phyloP scores from a whole-genome alignment of 305 asterid genomes.

The Solanum hybrid region DNA sequence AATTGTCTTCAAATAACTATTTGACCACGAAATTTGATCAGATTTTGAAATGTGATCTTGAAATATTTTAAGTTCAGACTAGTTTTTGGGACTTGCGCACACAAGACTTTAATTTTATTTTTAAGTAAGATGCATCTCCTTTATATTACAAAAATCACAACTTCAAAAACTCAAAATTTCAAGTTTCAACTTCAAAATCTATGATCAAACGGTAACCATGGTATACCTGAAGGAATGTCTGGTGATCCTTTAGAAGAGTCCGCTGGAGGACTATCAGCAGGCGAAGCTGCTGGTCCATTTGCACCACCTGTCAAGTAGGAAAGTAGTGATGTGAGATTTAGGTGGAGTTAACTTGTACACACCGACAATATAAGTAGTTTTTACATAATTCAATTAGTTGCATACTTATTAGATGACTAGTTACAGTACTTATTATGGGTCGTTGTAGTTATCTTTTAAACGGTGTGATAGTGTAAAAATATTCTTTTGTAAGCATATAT shows the following conservation, averaged over 20 bases:
- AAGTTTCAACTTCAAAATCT: neutral
- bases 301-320: neutral
- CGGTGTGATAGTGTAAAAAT: neutral
- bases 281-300: conserved; percentile 20
- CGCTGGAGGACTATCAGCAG: conserved; percentile 19
- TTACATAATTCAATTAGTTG: no score
- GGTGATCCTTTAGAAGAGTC: conserved; percentile 17
- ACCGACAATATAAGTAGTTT: no score
- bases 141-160: no score
- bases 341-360: neutral
- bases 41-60: neutral
- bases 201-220: neutral
- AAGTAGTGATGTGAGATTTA: neutral
- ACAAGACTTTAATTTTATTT: neutral
- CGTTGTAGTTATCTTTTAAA: neutral
- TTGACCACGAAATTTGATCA: neutral
- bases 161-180: neutral
- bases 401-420: neutral
- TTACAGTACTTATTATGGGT: neutral
- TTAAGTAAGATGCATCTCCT: neutral
- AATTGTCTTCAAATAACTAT: neutral
- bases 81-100: neutral
- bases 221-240: conserved; percentile 27
- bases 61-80: no score
- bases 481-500: neutral